Evolutionary conservation across 2,329 filamentous ascomycete species (phyloP).

Genomic region (Epichloe amarillans): DNA sequence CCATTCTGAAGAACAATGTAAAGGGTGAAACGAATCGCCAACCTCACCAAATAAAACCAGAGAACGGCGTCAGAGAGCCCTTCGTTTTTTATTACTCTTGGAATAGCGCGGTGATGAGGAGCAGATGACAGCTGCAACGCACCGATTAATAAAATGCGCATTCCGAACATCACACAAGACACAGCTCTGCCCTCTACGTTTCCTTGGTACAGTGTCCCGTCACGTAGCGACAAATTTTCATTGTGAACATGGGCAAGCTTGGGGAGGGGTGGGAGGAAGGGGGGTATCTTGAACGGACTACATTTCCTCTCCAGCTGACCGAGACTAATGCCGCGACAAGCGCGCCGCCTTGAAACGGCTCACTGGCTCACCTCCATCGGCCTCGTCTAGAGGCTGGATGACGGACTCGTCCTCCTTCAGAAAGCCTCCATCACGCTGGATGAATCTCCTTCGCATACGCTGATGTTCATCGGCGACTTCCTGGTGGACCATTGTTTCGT

Average conservation of each 20-base stretch:
- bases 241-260: not conserved
- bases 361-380: slow-evolving; percentile 49
- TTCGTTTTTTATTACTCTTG: slow-evolving; percentile 35
- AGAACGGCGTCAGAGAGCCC: slow-evolving; percentile 48
- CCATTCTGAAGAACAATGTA: slow-evolving; percentile 26
- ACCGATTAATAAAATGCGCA: slow-evolving; percentile 34
- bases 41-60: slow-evolving; percentile 26
- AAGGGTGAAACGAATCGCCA: slow-evolving; percentile 52
- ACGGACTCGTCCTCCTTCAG: slow-evolving; percentile 55
- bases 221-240: not conserved
- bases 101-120: slow-evolving; percentile 39
- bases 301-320: not conserved
- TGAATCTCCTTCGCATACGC: slow-evolving; percentile 66
- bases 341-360: slow-evolving; percentile 65
- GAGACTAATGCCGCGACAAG: slow-evolving; percentile 36
- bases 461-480: slow-evolving; percentile 78
- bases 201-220: not conserved
- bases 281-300: not conserved
- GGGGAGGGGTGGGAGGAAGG: too few relatives aligned
- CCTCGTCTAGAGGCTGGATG: slow-evolving; percentile 54
- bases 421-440: slow-evolving; percentile 74
- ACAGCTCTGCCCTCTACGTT: slow-evolving; percentile 6
- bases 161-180: slow-evolving; percentile 10
- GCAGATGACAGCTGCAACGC: slow-evolving; percentile 42
- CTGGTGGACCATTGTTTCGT: slow-evolving; percentile 55